Evolutionary conservation across 2,329 filamentous ascomycete genomes (phyloP).

Genomic region (Leptographium procerum): DNA sequence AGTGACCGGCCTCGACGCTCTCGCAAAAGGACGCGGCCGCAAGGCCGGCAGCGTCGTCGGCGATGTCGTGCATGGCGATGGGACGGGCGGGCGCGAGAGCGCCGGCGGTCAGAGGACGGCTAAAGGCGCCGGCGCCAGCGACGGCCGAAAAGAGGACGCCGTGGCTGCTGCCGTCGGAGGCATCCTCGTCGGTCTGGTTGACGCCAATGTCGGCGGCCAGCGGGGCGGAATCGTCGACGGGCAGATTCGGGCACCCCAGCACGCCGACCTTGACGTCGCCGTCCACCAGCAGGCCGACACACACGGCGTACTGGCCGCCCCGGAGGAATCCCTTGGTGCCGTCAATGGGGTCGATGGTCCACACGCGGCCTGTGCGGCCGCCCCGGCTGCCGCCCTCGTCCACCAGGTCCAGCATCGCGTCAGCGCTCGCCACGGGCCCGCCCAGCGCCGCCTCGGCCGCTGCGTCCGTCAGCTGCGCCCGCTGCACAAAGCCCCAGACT

Average conservation of each 20-base stretch:
- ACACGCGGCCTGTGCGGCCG: slow-evolving; percentile 67
- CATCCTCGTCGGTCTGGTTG: slow-evolving; percentile 60
- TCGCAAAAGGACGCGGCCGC: slow-evolving; percentile 86
- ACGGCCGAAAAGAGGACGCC: slow-evolving; percentile 87
- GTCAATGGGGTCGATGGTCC: slow-evolving; percentile 95
- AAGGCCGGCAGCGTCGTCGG: slow-evolving; percentile 42
- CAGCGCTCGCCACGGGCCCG: slow-evolving; percentile 46
- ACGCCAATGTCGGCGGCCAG: slow-evolving; percentile 62
- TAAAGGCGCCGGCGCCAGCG: slow-evolving; percentile 66
- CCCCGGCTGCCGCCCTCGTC: slow-evolving; percentile 60
- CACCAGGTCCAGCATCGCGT: slow-evolving; percentile 49
- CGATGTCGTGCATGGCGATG: slow-evolving; percentile 63
- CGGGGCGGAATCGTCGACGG: slow-evolving; percentile 65
- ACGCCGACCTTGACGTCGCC: slow-evolving; percentile 91
- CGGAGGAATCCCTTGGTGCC: slow-evolving; percentile 95
- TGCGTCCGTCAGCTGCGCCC: slow-evolving; percentile 47
- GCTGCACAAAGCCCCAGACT: slow-evolving; percentile 75
- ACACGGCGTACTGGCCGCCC: slow-evolving; percentile 94
- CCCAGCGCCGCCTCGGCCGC: slow-evolving; percentile 49
- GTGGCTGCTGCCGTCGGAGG: no score
- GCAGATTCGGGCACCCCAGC: slow-evolving; percentile 89
- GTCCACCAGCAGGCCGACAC: slow-evolving; percentile 82
- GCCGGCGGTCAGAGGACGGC: slow-evolving; percentile 54
- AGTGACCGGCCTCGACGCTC: slow-evolving; percentile 88
- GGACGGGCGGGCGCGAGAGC: slow-evolving; percentile 40